Evolutionary conservation across 805 yeast genomes (phyloP), one percentile per base, ranked within the genome.

Genomic region (Wickerhamiella occidentalis): DNA sequence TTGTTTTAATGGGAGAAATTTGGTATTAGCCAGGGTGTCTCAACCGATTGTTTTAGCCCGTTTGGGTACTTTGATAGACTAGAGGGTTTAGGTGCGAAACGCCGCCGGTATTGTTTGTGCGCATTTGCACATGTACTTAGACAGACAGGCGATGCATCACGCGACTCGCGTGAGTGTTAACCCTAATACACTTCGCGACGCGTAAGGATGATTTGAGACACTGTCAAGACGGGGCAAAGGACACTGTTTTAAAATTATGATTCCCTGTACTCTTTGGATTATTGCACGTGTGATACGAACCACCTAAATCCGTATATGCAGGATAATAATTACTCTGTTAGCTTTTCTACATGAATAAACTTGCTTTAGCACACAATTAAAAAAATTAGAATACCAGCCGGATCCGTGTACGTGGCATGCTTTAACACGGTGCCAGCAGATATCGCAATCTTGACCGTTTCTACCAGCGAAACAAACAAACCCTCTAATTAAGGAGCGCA

Each of bases 151-250:
- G 4, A 33, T 33, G 38, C 38, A 33, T 33, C 38, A 33, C 19
- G 38, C 38, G 38, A 15, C 38, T 11, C 38, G 38, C 38, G 38
- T 33, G 38, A 33, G 9, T 33, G 38, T 4, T 33, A 6, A 15
- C 38, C 21, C 38, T 12, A 11, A 11, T 29, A 13, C 35, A 29
- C 21, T 8, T n/a, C 38, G 38, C 38, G 38, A 33, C 38, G 38
- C 38, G 38, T 33, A 33, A 33, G 4, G 38, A 6, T 33, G 38
- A 33, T 33, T 33, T 33, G 38, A 33, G 38, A 33, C 38, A 33
- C 15, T 33, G 38, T 17, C 9, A 15, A 33, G 11, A n/a, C 19
- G 6, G 19, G 38, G 5, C 5, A 15, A 19, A 6, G 9, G 7
- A n/a, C n/a, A 15, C 38, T 33, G 38, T 17, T 15, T 33, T 17